Base-by-base conservation (phyloP, 2,329 filamentous ascomycete species). In the Trichoderma sp. region DNA sequence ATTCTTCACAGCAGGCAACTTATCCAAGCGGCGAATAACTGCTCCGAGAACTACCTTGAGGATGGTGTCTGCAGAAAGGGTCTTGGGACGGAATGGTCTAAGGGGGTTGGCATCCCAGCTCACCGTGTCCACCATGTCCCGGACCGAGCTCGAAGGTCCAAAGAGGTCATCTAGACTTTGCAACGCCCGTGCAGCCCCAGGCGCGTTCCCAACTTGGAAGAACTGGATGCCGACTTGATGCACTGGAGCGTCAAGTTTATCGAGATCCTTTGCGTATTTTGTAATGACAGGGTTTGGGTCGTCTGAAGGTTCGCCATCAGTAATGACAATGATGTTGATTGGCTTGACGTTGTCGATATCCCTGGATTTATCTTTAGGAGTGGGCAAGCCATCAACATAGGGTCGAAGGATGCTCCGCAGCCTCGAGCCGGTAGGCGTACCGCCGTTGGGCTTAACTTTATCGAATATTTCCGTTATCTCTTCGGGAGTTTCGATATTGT, bases 221-320 rank as follows among this genome's bases (percentile, higher is more conserved):
- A 98, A 98, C 80, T 98, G 95, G 71, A 98, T 89, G 39, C 95
- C 95, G 9, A 98, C 85, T 83, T 98, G 96, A 85, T 92, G 92
- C 1, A 90, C 86, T 4, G 91, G 89, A 0, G 94, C 94, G 9
- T 90, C 86, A 8, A 92, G 80, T 66, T 81, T 81, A 77, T 96
- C 92, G 36, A 98, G 87, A 77, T 89, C 90, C 80, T 86, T 86
- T 0, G 94, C 95, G 1, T 88, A 85, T 4, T 82, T 80, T 53
- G 93, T 84, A 62, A 98, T 89, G 30, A 90, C 85, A 8, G 85
- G 85, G 80, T 95, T 92, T 0, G 92, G 90, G 74, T 97, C 93
- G 79, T 98, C 94, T 1, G 86, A 90, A 1, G 96, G 90, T 53
- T 86, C 89, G 6, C 96, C 96, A 79, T 98, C 95, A 0, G 96